A percentile compares a stretch with the other conserved stretches of the same genome.
Evolutionary conservation across 805 yeast species (phyloP).

Genomic region (Ogataea paradorogensis): DNA sequence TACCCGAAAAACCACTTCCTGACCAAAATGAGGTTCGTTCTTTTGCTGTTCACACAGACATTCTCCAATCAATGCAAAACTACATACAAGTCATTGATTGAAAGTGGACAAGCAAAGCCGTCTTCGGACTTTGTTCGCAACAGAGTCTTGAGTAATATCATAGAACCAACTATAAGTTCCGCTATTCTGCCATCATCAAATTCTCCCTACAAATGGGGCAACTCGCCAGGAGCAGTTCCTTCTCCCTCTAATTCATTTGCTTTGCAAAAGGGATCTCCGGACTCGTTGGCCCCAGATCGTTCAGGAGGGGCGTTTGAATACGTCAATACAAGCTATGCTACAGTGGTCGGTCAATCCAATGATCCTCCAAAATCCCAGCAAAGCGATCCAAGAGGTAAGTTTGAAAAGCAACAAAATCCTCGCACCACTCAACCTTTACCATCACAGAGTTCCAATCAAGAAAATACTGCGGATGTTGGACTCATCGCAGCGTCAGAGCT

Average conservation of each 20-base stretch:
- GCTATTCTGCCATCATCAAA: background rate
- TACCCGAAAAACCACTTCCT: conserved; percentile 49
- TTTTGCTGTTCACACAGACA: conserved; percentile 59
- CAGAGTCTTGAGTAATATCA: background rate
- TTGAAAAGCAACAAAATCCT: no score
- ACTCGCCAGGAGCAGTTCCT: no score
- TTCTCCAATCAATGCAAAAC: conserved; percentile 51
- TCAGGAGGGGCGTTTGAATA: background rate
- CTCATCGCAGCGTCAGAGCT: no score
- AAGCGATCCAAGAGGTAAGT: conserved; percentile 8
- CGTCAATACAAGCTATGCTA: background rate
- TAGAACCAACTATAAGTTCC: background rate
- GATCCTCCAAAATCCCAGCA: background rate
- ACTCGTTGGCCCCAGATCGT: background rate
- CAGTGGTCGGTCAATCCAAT: background rate
- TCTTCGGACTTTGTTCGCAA: background rate
- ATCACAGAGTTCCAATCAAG: no score
- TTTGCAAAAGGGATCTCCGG: no score
- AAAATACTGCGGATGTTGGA: no score
- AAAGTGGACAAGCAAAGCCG: background rate
- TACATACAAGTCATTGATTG: conserved; percentile 15
- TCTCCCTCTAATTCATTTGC: no score
- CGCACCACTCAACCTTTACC: conserved; percentile 9
- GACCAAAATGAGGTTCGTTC: conserved; percentile 51
- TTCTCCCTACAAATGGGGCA: background rate